Evolutionary conservation across 495 filamentous ascomycete species (phyloP).

Genomic region (Neurospora sp.): DNA sequence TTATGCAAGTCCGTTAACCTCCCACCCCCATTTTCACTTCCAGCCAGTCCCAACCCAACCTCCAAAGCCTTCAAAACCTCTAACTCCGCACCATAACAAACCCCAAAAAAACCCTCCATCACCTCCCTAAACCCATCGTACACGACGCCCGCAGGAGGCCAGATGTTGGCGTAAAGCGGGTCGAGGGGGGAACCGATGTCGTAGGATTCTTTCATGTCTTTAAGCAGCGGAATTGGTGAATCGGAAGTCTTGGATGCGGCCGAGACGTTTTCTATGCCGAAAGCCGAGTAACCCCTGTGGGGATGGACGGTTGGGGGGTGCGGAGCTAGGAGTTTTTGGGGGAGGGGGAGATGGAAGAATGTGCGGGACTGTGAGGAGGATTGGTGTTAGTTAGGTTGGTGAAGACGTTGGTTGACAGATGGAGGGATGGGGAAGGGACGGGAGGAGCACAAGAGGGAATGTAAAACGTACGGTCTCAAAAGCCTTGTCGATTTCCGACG

Average conservation of each 20-base stretch:
- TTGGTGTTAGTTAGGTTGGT: no score
- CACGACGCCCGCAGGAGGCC: not conserved
- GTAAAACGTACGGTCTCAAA: not conserved
- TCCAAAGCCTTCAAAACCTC: not conserved
- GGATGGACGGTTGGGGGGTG: not conserved
- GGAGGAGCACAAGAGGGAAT: no score
- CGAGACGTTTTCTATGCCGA: not conserved
- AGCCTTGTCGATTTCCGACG: not conserved
- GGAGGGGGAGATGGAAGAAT: not conserved
- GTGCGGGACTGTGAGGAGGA: not conserved
- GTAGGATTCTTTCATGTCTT: not conserved
- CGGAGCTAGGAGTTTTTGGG: not conserved
- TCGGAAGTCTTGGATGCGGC: no score
- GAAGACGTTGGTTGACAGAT: no score
- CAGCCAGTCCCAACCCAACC: no score
- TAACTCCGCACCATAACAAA: not conserved
- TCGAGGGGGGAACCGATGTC: not conserved
- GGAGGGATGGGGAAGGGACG: no score
- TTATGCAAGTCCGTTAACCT: not conserved
- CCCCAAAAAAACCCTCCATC: not conserved
- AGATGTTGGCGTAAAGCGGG: not conserved
- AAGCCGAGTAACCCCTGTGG: not conserved
- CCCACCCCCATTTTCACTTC: no score
- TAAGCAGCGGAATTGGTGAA: not conserved
- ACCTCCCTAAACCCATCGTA: not conserved